Base-by-base conservation (phyloP, 2,329 filamentous ascomycete species). In the Alternaria arbusti region DNA sequence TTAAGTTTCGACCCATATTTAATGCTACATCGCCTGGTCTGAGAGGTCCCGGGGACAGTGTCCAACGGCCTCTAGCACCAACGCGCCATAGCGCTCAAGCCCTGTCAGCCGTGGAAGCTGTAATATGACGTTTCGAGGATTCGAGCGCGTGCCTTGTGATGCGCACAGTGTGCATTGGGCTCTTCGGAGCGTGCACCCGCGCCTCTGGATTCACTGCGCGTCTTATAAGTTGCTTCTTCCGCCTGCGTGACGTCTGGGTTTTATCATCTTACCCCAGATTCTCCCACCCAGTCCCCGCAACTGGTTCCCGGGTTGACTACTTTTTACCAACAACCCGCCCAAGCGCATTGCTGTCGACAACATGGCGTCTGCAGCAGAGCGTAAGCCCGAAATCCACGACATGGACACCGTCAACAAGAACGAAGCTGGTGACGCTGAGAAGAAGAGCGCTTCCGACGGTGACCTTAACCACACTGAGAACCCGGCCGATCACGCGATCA, bases 381-480 rank as follows among this genome's bases (percentile, higher is more conserved):
- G 51, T 44, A 59, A 55, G 13, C 69, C 69, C 12, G 54, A 66
- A 7, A 64, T 70, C 23, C 66, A 73, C 57, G 70, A 71, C 20
- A 30, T 67, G n/a, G 58, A 71, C 6, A 64, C 61, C 7, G 67
- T 69, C 43, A 61, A 58, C 23, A 56, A 58, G 36, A 64, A 70
- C 26, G 64, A 69, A 43, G 60, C 64, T 20, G 63, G 59, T 12
- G 57, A 70, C 26, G 59, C 55, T 2, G 75, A 77, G 25, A 70
- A 75, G 63, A 74, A 77, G n/a, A 65, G 69, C 20, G 68, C 65
- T 11, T 72, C 71, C 6, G 63, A 67, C 25, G 62, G 61, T 25
- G 70, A 70, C 13, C 66, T 65, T 25, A 65, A 69, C 22, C 65
- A 68, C 32, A 54, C 59, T 20, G 73, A 73, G 45, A 64, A 74